These are phyloP conservation scores for Globisporangium recalcitrans DNA, from an alignment of 352 stramenopile genomes.

Conservation along the genomic window DNA sequence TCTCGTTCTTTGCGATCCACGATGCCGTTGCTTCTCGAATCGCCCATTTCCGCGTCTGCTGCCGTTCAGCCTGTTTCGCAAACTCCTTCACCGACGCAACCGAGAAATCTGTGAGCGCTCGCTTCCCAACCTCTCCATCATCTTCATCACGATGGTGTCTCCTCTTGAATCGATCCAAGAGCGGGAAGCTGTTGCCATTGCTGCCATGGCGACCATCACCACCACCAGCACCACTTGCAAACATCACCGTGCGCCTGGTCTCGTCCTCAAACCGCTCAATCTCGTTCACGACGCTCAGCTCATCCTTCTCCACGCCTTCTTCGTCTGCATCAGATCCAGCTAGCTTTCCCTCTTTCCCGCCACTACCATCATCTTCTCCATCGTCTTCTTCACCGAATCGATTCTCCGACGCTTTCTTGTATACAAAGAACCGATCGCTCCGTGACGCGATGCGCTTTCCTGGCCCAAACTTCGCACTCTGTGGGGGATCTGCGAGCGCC, in stretches of 20 bases:
- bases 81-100: constrained; percentile 26
- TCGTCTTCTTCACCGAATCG: background rate
- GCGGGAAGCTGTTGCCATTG: constrained; percentile 1
- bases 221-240: background rate
- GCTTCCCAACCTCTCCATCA: constrained; percentile 19
- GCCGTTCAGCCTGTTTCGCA: constrained; percentile 17
- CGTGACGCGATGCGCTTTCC: constrained; percentile 81
- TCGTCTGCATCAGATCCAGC: background rate
- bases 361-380: constrained; percentile 11
- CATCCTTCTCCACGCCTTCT: background rate
- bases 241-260: background rate
- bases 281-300: constrained; percentile 3
- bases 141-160: constrained; percentile 16
- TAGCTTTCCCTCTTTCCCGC: constrained; percentile 10
- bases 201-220: constrained; percentile 11
- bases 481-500: constrained; percentile 15
- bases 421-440: constrained; percentile 70
- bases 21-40: constrained; percentile 26
- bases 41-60: constrained; percentile 23
- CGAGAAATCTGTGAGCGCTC: constrained; percentile 30
- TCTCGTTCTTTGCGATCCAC: constrained; percentile 37
- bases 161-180: constrained; percentile 9
- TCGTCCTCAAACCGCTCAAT: constrained; percentile 14
- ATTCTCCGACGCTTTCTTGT: constrained; percentile 32
- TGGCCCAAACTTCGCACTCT: constrained; percentile 17